Base-by-base conservation (phyloP, 192 early-diverging fungal genomes). In the Polychytrium aggregatum region DNA sequence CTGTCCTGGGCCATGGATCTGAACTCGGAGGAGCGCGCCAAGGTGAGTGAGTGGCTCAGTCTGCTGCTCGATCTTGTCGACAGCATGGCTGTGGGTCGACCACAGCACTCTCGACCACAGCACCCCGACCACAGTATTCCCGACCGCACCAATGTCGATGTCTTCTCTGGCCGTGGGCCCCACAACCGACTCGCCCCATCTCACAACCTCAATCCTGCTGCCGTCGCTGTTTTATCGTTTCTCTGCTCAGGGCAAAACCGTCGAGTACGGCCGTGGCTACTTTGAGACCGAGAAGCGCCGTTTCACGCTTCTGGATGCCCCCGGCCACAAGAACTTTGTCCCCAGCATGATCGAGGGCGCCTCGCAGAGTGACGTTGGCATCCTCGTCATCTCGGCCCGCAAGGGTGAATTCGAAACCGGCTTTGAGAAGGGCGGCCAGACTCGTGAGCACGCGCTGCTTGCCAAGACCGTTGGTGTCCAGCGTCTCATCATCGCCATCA, bases 391-490 rank as follows among this genome's bases (percentile, higher is more conserved):
- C 44, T 97, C 92, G 40, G 96, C 96, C 8, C 85, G 96, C 45
- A 89, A 84, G 74, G 96, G 96, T 57, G 96, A 99, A 69, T 99
- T 99, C 52, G 96, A 99, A 76, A 95, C 96, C 52, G 96, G 96
- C n/a, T 99, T 97, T 52, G 96, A 99, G 56, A 82, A 87, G 55
- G 96, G 91, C 44, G 96, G 96, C 30, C 96, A 99, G 70, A 99
- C 93, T 4, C 86, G 90, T 56, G 96, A 99, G 71, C 96, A 99
- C 64, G 90, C 92, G 21, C 71, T 93, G 67, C 61, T 99, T 60
- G 92, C 85, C 49, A 97, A 95, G 78, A 95, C 91, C 18, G 81
- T 85, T n/a, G 93, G 96, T 41, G 86, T 99, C 51, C 90, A 88
- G 69, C 41, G 83, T 37, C 57, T 99, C 45, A 73, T 98, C 43